phyloP scores from a whole-genome alignment of 768 basidiomycete species.

The Tylopilus cervinicoccineus region DNA sequence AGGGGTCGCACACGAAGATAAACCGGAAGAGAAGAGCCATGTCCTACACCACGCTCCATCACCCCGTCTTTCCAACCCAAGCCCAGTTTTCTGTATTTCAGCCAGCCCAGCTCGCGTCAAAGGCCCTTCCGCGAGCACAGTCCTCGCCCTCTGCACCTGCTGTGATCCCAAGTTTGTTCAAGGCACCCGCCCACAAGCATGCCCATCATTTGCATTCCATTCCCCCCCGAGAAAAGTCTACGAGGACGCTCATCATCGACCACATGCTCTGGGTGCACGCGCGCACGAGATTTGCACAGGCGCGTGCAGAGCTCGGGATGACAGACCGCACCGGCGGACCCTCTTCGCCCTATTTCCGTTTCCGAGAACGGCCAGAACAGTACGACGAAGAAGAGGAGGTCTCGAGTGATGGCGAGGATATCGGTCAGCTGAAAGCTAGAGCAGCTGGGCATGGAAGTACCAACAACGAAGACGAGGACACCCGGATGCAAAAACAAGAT shows the following conservation, averaged over 20 bases:
- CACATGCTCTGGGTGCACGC: constrained; percentile 85
- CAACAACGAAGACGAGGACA: constrained; percentile 57
- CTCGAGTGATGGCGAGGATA: constrained; percentile 59
- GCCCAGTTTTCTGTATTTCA: constrained; percentile 18
- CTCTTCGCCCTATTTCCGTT: constrained; percentile 52
- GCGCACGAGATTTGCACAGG: constrained; percentile 77
- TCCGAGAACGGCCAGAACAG: constrained; percentile 68
- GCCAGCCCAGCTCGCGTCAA: constrained; percentile 9
- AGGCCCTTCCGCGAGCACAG: constrained; percentile 5
- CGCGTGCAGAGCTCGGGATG: constrained; percentile 83
- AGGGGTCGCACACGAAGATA: constrained; percentile 15
- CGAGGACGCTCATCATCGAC: constrained; percentile 81
- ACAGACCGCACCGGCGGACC: constrained; percentile 74
- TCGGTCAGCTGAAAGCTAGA: constrained; percentile 43
- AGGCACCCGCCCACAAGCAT: constrained; percentile 79
- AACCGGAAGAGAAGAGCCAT: constrained; percentile 20
- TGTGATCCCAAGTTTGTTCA: constrained; percentile 37
- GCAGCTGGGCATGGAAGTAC: constrained; percentile 46
- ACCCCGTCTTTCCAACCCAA: constrained; percentile 18
- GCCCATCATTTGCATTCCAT: constrained; percentile 86
- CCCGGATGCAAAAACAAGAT: constrained; percentile 53
- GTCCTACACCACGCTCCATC: constrained; percentile 30
- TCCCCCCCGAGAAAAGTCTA: constrained; percentile 85
- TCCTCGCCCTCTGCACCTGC: constrained; percentile 14
- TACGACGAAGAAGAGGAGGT: constrained; percentile 73